Conservation (phyloP, 306 rosid species). For the Castanea sativa region DNA sequence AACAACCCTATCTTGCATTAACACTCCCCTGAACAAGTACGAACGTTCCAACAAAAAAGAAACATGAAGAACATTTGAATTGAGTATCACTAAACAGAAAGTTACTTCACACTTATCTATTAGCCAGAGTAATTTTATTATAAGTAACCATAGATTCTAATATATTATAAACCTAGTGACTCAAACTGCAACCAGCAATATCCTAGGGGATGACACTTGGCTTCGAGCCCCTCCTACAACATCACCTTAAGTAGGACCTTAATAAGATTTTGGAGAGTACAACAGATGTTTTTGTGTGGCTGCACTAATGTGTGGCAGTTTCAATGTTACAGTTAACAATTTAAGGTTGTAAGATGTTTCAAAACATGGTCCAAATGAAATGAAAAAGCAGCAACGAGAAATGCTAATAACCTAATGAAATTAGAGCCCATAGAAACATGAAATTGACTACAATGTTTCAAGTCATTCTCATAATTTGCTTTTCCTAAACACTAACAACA, state of each 20-base stretch:
- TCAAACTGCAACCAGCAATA: background rate
- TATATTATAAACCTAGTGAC: background rate
- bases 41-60: too few species aligned
- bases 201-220: background rate
- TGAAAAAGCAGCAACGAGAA: background rate
- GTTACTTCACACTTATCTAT: background rate
- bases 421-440: background rate
- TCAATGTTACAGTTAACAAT: background rate
- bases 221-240: background rate
- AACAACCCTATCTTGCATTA: too few species aligned
- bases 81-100: background rate
- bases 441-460: background rate
- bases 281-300: too few species aligned
- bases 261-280: too few species aligned
- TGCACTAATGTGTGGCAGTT: too few species aligned
- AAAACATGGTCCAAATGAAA: background rate
- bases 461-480: background rate
- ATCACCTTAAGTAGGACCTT: background rate
- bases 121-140: background rate
- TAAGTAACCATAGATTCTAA: background rate
- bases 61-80: background rate
- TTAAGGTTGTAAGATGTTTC: background rate
- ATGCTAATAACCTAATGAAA: background rate
- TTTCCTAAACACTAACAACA: background rate
- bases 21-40: too few species aligned